Evolutionary conservation across 768 basidiomycete genomes (phyloP), one percentile per base, ranked within the genome.

Genomic region (Naganishia antarctica): DNA sequence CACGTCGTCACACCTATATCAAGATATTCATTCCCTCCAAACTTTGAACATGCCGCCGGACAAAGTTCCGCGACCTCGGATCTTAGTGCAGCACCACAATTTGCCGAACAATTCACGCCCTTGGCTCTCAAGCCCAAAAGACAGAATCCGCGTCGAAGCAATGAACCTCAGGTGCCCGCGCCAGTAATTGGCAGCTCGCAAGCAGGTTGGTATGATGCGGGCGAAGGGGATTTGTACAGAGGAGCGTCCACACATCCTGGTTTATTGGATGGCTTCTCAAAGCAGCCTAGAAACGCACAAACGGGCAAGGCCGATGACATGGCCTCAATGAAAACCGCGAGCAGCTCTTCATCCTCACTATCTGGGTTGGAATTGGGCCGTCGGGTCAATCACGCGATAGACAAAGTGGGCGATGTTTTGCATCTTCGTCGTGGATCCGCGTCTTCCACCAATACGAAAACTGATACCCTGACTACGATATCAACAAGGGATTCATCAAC

Each of bases 21-120:
- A 21, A 40, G 37, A 23, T 57, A 40, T 40, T 21, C 21, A 7
- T 57, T 57, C 53, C 53, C 53, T 7, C 23, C 12, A 16, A 26
- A 18, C 26, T 13, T n/a, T 25, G 53, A 44, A 5, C 9, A 7
- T 18, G 43, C 18, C n/a, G 43, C 43, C 15, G 31, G 11, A 18
- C 21, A 12, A 31, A 34, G 5, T 15, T n/a, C 2, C 29, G 8
- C n/a, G n/a, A n/a, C n/a, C n/a, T n/a, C n/a, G n/a, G n/a, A n/a
- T n/a, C n/a, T n/a, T n/a, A n/a, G 1, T 18, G 31, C 60, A 1
- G 60, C 46, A 32, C 74, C 73, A 2, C 64, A 71, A 61, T 75
- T 74, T 34, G 74, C 74, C 0, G 74, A 75, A 59, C 66, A 71
- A 4, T 68, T 75, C 28, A 75, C 74, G 7, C 74, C 74, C 0